Evolutionary conservation across 441 rosid species (phyloP).

Genomic region (Oxalis stricta): DNA sequence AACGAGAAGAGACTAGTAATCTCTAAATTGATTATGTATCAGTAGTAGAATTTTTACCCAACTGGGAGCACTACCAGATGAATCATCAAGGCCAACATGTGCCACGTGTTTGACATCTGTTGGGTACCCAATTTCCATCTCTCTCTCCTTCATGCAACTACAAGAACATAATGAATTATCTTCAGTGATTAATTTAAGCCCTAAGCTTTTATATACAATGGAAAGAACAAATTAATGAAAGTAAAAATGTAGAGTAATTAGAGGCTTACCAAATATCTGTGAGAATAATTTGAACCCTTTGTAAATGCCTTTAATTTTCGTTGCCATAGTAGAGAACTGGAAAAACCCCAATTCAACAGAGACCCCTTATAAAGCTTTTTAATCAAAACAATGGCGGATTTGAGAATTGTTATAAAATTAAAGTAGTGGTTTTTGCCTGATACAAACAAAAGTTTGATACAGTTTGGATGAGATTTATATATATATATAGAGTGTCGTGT

Average conservation of each 20-base stretch:
- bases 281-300: conserved; percentile 80
- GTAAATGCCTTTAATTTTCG: conserved; percentile 72
- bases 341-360: conserved; percentile 5
- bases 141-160: conserved; percentile 47
- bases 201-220: too few relatives aligned
- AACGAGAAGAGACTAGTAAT: too few relatives aligned
- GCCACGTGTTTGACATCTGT: conserved; percentile 68
- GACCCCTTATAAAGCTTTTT: too few relatives aligned
- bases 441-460: conserved; percentile 10
- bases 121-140: conserved; percentile 58
- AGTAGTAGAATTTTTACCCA: conserved; percentile 23
- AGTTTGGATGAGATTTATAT: too few relatives aligned
- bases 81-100: conserved; percentile 56
- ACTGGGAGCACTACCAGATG: conserved; percentile 43
- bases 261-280: conserved; percentile 61
- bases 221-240: not conserved
- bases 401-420: too few relatives aligned
- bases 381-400: too few relatives aligned
- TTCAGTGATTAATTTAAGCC: too few relatives aligned
- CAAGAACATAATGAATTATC: conserved; percentile 1
- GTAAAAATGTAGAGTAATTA: too few relatives aligned
- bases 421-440: conserved; percentile 22
- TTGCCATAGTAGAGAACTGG: conserved; percentile 33
- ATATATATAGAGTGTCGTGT: too few relatives aligned
- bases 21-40: too few relatives aligned